These are phyloP conservation scores for Fusarium neocosmosporiellum DNA, from an alignment of 2,329 filamentous ascomycete genomes.

Conservation along the genomic window DNA sequence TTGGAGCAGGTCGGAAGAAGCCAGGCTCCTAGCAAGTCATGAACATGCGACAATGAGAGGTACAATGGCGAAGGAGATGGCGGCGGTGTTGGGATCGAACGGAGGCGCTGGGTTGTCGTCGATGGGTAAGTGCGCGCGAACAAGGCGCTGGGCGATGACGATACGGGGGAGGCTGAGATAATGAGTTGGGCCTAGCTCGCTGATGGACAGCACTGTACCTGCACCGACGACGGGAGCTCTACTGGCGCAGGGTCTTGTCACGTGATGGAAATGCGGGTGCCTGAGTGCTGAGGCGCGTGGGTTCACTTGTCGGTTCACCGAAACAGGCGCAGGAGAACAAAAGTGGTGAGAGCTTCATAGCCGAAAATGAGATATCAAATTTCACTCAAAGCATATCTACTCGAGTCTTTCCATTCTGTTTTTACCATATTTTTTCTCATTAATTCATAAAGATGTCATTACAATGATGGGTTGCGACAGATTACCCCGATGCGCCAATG, in stretches of 20 bases:
- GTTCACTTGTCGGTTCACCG: not conserved
- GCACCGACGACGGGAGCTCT: slow-evolving; percentile 3
- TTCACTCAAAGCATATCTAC: not conserved
- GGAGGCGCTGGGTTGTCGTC: slow-evolving; percentile 35
- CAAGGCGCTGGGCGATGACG: slow-evolving; percentile 45
- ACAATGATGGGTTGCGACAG: slow-evolving; percentile 6
- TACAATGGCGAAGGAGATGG: slow-evolving; percentile 31
- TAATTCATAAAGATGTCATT: slow-evolving; percentile 3
- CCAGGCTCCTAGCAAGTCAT: slow-evolving; percentile 41
- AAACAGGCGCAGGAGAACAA: not conserved
- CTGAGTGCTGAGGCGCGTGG: not conserved
- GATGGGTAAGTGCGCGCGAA: slow-evolving; percentile 40
- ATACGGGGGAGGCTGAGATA: slow-evolving; percentile 47
- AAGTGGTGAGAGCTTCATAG: slow-evolving; percentile 6
- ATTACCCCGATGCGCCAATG: slow-evolving; percentile 5
- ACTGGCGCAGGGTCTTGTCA: slow-evolving; percentile 19
- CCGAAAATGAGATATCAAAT: slow-evolving; percentile 8
- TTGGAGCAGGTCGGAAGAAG: slow-evolving; percentile 37
- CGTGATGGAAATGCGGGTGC: slow-evolving; percentile 22
- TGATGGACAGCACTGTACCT: slow-evolving; percentile 38
- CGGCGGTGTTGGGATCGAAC: slow-evolving; percentile 20
- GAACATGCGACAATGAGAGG: slow-evolving; percentile 35
- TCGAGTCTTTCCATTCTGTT: not conserved
- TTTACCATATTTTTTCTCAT: slow-evolving; percentile 8
- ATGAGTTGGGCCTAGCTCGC: slow-evolving; percentile 38